Percentiles rank a stretch among this genome's conserved stretches.
These are phyloP conservation scores for Gossypium rotundifolium DNA, from an alignment of 345 rosid species.

Conservation along the genomic window DNA sequence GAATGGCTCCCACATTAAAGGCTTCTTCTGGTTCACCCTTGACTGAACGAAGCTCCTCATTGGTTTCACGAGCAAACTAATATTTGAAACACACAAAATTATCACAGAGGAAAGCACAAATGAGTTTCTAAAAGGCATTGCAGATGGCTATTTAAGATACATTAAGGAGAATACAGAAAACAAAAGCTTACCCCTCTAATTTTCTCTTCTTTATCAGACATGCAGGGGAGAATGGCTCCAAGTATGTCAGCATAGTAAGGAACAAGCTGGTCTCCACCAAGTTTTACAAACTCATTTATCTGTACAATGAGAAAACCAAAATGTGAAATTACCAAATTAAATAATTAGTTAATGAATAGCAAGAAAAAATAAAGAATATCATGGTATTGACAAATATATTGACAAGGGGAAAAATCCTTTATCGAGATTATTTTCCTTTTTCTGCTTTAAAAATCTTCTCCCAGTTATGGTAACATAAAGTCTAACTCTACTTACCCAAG, in stretches of 20 bases:
- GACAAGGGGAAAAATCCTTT: conserved; percentile 1
- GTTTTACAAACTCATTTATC: conserved; percentile 99
- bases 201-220: conserved; percentile 98
- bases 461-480: neutral
- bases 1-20: conserved; percentile 80
- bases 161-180: neutral
- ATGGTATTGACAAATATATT: neutral
- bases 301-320: conserved; percentile 23
- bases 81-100: neutral
- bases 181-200: conserved; percentile 81
- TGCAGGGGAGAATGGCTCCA: conserved; percentile 96
- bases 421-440: neutral
- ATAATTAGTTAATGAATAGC: neutral
- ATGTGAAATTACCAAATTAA: neutral
- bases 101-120: conserved; percentile 6
- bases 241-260: conserved; percentile 91
- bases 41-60: conserved; percentile 92
- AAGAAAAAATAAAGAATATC: neutral
- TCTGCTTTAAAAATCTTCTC: neutral
- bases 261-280: conserved; percentile 97
- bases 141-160: conserved; percentile 14
- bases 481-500: conserved; percentile 63
- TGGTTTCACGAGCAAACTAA: conserved; percentile 99
- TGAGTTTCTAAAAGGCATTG: neutral
- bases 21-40: conserved; percentile 83